Evolutionary conservation across 345 rosid species (phyloP).

Genomic region (Populus euphratica): DNA sequence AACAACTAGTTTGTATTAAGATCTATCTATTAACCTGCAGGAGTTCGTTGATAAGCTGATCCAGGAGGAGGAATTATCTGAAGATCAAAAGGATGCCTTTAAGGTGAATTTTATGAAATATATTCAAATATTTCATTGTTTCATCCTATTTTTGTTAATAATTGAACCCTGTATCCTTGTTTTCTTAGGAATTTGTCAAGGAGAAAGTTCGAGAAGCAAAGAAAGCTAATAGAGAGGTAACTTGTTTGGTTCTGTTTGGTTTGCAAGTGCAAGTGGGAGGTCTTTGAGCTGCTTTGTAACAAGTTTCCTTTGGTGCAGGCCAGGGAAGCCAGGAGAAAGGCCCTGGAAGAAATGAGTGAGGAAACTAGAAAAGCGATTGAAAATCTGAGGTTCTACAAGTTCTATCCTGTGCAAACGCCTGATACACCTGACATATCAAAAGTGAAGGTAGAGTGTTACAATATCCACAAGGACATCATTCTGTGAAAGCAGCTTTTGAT

Average conservation of each 20-base stretch:
- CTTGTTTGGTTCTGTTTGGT: background rate
- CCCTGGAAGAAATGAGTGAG: slow-evolving; percentile 77
- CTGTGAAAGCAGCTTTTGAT: background rate
- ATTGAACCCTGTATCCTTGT: background rate
- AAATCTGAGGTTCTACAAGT: slow-evolving; percentile 82
- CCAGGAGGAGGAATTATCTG: slow-evolving; percentile 55
- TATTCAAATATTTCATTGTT: slow-evolving; percentile 8
- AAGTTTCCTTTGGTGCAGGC: slow-evolving; percentile 46
- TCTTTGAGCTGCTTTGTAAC: background rate
- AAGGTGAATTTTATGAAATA: slow-evolving; percentile 39
- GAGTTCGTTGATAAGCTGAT: slow-evolving; percentile 65
- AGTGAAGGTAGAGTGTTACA: slow-evolving; percentile 47
- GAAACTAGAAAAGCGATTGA: slow-evolving; percentile 61
- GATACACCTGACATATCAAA: slow-evolving; percentile 71
- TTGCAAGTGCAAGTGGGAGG: background rate
- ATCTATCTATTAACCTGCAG: slow-evolving; percentile 34
- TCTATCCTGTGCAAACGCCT: slow-evolving; percentile 70
- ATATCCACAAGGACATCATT: background rate
- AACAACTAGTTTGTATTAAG: slow-evolving; percentile 5
- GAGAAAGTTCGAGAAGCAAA: slow-evolving; percentile 86
- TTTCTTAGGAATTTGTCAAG: slow-evolving; percentile 63
- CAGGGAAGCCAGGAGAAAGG: slow-evolving; percentile 75
- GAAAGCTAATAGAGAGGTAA: slow-evolving; percentile 81
- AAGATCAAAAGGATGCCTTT: slow-evolving; percentile 85
- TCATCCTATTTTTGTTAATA: background rate